Percentiles rank a stretch among this genome's conserved stretches.
phyloP scores from a whole-genome alignment of 2,329 filamentous ascomycete species.

The Dothideomycetes sp. region DNA sequence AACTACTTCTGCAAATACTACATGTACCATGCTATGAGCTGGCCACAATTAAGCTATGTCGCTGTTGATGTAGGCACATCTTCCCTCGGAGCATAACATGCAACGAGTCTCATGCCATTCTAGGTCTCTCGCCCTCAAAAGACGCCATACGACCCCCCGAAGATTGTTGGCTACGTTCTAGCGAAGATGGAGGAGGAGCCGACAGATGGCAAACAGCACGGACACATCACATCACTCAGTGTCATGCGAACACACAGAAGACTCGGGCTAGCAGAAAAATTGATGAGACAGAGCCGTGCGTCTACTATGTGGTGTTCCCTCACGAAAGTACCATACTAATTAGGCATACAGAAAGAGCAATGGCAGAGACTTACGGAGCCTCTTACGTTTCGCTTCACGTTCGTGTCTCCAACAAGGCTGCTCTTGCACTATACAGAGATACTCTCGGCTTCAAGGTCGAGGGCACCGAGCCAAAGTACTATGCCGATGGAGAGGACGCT shows the following conservation, averaged over 20 bases:
- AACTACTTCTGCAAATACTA: constrained; percentile 99
- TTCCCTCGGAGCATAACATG: not conserved
- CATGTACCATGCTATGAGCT: constrained; percentile 95
- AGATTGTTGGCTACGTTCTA: constrained; percentile 97
- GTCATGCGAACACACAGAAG: constrained; percentile 94
- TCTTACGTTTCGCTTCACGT: constrained; percentile 94
- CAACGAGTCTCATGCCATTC: constrained; percentile 3
- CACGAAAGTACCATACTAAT: too few species aligned
- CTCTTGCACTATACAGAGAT: constrained; percentile 83
- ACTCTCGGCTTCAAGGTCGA: constrained; percentile 83
- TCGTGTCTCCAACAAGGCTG: constrained; percentile 83
- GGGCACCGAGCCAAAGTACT: constrained; percentile 81
- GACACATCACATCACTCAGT: constrained; percentile 88
- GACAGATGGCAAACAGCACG: constrained; percentile 77
- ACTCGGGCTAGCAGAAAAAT: constrained; percentile 86
- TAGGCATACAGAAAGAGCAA: constrained; percentile 63
- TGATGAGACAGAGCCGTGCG: constrained; percentile 93
- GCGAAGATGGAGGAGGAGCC: constrained; percentile 99
- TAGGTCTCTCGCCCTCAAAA: constrained; percentile 63
- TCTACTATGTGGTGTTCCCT: too few species aligned
- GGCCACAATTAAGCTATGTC: constrained; percentile 94
- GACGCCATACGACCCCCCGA: constrained; percentile 78
- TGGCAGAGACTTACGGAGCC: constrained; percentile 89
- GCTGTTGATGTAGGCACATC: constrained; percentile 60
- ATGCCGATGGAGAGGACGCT: constrained; percentile 94